Conservation (phyloP, 2,329 filamentous ascomycete genomes). For the Apiospora malaysiana region DNA sequence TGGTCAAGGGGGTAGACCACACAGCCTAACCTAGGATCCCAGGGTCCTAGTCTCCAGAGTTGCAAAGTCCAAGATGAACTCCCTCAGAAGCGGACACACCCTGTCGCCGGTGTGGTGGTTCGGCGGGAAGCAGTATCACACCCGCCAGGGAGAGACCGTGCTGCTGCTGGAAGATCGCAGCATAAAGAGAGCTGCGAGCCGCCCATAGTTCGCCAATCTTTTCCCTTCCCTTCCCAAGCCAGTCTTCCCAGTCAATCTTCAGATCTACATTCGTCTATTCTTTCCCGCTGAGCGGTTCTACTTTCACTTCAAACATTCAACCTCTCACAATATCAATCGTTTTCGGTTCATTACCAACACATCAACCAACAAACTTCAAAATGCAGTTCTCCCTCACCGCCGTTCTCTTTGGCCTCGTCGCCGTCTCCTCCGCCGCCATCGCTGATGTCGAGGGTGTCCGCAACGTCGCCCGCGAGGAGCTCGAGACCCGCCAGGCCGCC, state of each 20-base stretch:
- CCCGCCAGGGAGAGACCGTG: background rate
- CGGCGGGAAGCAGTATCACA: background rate
- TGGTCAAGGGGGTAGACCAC: background rate
- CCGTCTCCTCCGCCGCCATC: conserved; percentile 23
- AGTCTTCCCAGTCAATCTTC: conserved; percentile 22
- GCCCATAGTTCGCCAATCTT: background rate
- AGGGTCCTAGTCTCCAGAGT: background rate
- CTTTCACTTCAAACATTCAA: background rate
- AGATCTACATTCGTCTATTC: conserved; percentile 16
- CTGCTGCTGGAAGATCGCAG: background rate
- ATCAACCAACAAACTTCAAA: conserved; percentile 6
- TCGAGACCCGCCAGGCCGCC: conserved; percentile 22
- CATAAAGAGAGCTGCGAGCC: conserved; percentile 3
- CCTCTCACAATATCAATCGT: background rate
- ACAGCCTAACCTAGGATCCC: conserved; percentile 1
- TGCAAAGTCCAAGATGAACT: background rate
- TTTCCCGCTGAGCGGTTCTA: conserved; percentile 20
- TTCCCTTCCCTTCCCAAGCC: conserved; percentile 21
- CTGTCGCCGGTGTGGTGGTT: background rate
- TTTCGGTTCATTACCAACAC: background rate
- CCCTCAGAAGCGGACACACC: conserved; percentile 1
- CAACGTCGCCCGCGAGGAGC: conserved; percentile 22
- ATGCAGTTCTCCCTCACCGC: conserved; percentile 22
- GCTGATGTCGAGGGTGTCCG: conserved; percentile 24
- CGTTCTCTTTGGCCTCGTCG: conserved; percentile 22